phyloP scores from a whole-genome alignment of 2,329 filamentous ascomycete genomes.

The Sporothrix pallida region DNA sequence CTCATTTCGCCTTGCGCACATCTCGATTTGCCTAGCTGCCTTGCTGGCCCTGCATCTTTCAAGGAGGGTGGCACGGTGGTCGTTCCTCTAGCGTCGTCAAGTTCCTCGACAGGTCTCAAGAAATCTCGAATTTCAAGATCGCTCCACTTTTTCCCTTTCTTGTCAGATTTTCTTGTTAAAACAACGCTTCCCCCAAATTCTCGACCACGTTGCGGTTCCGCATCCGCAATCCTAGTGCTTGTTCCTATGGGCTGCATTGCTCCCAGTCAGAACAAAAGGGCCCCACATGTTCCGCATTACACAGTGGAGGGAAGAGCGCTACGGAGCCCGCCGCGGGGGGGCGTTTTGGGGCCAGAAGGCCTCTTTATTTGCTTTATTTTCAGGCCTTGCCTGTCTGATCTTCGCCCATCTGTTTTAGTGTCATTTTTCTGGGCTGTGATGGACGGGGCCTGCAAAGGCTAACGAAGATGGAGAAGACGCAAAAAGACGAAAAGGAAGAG shows the following conservation, averaged over 20 bases:
- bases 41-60: neutral
- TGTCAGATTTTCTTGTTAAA: too few species aligned
- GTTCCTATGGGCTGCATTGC: neutral
- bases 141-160: constrained; percentile 1
- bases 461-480: constrained; percentile 8
- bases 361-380: neutral
- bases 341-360: neutral
- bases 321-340: neutral
- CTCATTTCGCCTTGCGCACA: neutral
- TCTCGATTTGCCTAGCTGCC: constrained; percentile 20
- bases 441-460: neutral
- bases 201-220: constrained; percentile 30
- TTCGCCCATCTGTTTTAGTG: constrained; percentile 22
- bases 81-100: too few species aligned
- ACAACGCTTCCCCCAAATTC: constrained; percentile 14
- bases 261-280: neutral
- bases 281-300: constrained; percentile 22
- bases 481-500: neutral
- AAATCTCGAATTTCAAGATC: constrained; percentile 5
- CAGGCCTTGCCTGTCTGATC: constrained; percentile 18
- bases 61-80: neutral
- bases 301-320: neutral
- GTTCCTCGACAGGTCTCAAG: neutral
- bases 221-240: constrained; percentile 25
- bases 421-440: neutral